phyloP scores from a whole-genome alignment of 805 yeast species.

The Jamesozyma rosinii region DNA sequence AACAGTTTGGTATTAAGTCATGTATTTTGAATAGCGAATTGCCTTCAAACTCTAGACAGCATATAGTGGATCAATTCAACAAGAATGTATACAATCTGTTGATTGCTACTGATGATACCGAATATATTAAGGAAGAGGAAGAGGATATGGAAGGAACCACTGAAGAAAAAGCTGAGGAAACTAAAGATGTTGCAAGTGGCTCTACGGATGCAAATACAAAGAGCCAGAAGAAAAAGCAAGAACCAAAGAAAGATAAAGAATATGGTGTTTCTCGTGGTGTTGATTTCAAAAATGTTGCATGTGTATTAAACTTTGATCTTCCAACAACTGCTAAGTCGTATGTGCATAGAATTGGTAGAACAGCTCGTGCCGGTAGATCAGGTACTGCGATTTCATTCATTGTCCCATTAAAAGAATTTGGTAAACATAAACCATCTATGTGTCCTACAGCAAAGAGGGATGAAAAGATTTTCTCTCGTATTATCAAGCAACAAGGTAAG shows the following conservation, averaged over 20 bases:
- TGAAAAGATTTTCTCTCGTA: conserved; percentile 73
- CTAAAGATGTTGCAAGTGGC: conserved; percentile 9
- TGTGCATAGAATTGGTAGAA: conserved; percentile 90
- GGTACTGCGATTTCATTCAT: conserved; percentile 94
- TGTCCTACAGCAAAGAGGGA: conserved; percentile 66
- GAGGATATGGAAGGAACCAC: conserved; percentile 26
- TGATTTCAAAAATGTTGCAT: conserved; percentile 91
- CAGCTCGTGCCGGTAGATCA: conserved; percentile 93
- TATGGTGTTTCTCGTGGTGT: conserved; percentile 96
- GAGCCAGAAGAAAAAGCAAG: conserved; percentile 21
- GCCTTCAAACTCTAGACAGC: conserved; percentile 86
- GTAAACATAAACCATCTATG: conserved; percentile 77
- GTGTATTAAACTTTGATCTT: conserved; percentile 89
- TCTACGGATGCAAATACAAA: conserved; percentile 14
- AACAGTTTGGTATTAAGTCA: conserved; percentile 86
- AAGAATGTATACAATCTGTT: conserved; percentile 76
- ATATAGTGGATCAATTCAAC: conserved; percentile 91
- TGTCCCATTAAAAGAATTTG: conserved; percentile 72
- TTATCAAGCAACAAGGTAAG: conserved; percentile 66
- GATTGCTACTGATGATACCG: conserved; percentile 92
- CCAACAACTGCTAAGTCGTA: conserved; percentile 85
- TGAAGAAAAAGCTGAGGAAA: conserved; percentile 5
- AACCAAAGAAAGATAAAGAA: conserved; percentile 50
- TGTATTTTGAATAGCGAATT: conserved; percentile 87
- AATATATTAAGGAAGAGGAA: conserved; percentile 44